phyloP scores from a whole-genome alignment of 163 green algal genomes.

The Chlamydomonas reinhardtii region DNA sequence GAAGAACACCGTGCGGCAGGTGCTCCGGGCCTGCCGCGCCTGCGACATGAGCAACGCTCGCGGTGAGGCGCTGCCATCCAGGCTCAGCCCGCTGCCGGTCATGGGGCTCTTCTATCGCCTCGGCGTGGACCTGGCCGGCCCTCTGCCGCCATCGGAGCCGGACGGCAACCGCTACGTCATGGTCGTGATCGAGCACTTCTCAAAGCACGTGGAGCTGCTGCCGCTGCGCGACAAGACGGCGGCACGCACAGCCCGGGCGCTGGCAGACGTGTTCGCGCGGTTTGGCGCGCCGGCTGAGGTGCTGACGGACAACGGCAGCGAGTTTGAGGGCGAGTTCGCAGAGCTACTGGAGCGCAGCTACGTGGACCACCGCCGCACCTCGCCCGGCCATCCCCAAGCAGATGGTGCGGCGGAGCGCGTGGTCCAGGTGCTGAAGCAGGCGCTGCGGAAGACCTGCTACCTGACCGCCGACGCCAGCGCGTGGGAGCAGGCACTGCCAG shows the following conservation, averaged over 20 bases:
- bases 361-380: conserved; percentile 50
- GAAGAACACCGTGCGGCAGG: background rate
- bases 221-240: conserved; percentile 43
- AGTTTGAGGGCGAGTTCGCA: conserved; percentile 48
- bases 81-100: conserved; percentile 48
- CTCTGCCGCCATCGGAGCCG: background rate
- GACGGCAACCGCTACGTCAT: conserved; percentile 54
- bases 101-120: conserved; percentile 53
- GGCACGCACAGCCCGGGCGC: conserved; percentile 6
- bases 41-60: background rate
- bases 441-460: conserved; percentile 31
- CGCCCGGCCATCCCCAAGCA: conserved; percentile 47
- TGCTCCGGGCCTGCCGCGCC: background rate
- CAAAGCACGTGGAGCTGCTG: conserved; percentile 52
- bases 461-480: background rate
- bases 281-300: conserved; percentile 54
- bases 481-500: conserved; percentile 38
- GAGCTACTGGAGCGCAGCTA: conserved; percentile 23
- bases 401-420: conserved; percentile 45
- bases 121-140: conserved; percentile 52
- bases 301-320: conserved; percentile 54
- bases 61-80: background rate
- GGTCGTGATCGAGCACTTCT: conserved; percentile 57
- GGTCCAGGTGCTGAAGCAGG: conserved; percentile 30
- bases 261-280: conserved; percentile 35